Evolutionary conservation across 331 rosid genomes (phyloP), one percentile per base, ranked within the genome.

Genomic region (Telfairia occidentalis): DNA sequence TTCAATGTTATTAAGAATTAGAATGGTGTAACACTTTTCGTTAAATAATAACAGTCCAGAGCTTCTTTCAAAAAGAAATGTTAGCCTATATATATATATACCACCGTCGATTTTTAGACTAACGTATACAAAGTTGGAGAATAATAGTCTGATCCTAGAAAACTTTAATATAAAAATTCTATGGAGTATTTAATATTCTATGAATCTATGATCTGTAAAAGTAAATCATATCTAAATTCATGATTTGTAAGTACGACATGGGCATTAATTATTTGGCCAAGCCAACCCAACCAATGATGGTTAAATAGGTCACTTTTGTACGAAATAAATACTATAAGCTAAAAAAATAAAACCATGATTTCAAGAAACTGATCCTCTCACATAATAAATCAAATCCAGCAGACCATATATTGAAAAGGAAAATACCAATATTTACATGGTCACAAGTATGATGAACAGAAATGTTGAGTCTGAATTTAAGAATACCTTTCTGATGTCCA

Each of bases 371-470:
- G 57, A 70, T 70, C 58, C 40, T 66, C 11, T 43, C 57, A 28
- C 23, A 70, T 70, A 15, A 29, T 32, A 43, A 70, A 67, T 19
- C 73, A 67, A 42, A 70, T 70, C 57, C 57, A 70, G 24, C 75
- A 70, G 12, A 45, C 42, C 16, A 70, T 70, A 8, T 70, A 15
- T 4, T 70, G 26, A 70, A 45, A 26, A 42, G 19, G 29, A 70
- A 70, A 70, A 43, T 40, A 70, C 75, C 75, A 70, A 70, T 70
- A 70, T 70, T 70, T 70, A 70, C 75, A 70, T 70, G 75, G 35
- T 70, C 75, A 42, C 21, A 67, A 42, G 32, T 42, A 40, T 65
- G 72, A 65, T 65, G 72, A 65, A 65, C 16, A 67, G 53, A 38
- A 67, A 67, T 40, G 74, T 67, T 42, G 74, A 24, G 54, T 40